Base-by-base conservation (phyloP, 2,329 filamentous ascomycete species). In the Xylaria sp. region DNA sequence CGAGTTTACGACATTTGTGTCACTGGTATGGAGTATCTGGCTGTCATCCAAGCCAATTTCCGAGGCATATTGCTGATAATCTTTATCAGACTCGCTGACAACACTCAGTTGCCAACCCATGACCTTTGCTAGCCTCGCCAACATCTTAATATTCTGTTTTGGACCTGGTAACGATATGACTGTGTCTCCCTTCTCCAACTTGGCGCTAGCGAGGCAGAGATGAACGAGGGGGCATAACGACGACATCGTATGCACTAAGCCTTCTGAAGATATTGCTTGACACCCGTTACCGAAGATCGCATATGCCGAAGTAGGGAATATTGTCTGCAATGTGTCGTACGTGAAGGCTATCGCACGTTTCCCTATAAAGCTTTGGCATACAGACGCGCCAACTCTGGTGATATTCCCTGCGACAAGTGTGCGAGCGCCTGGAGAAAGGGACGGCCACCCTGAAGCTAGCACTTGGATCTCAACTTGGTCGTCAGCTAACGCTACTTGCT, bases 391-490 rank as follows among this genome's bases (percentile, higher is more conserved):
- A 42, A 42, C 29, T 58, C 44, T 33, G 9, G 44, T 13, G 5
- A 67, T 53, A 1, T 33, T 49, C 5, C 65, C 65, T 5, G 38
- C 38, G 11, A 61, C 53, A 20, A 67, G 38, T 5, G 42, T 67
- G 7, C 53, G 45, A 25, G 65, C 54, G 29, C 61, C 57, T 1
- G 31, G 22, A n/a, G 61, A 57, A 54, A 49, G 54, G 2, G 65
- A 67, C 10, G 65, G 65, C 65, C 65, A 67, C 2, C 39, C 25
- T 20, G 65, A 67, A 9, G 61, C 57, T 15, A 44, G 38, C 15
- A 61, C 65, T 47, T 67, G 50, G 20, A 67, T 59, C 53, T 65
- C 56, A 39, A 65, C 49, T n/a, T 67, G 22, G 9, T 36, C 31
- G 17, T 65, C 53, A 31, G 6, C 38, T 15, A 65, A 36, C 11